Evolutionary conservation across 306 rosid genomes (phyloP), one percentile per base, ranked within the genome.

Genomic region (Rubus idaeus): DNA sequence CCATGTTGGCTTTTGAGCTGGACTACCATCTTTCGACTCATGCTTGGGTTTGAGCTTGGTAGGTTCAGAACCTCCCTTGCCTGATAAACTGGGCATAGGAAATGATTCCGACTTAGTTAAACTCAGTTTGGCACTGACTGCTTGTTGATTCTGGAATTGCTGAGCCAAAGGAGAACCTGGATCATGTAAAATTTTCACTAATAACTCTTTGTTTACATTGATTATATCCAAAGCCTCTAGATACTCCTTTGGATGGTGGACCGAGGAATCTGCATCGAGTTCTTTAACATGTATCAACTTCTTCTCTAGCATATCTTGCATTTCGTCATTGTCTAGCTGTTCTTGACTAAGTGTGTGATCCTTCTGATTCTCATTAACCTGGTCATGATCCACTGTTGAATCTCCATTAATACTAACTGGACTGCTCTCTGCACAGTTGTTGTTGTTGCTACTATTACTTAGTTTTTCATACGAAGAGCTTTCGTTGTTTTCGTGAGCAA

Each of bases 181-280:
- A 46, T 85, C 88, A 26, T 80, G 86, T 30, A 82, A 16, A 78
- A 87, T 49, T 71, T 79, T 79, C 16, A 80, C 62, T 41, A 88
- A 40, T 40, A 90, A 84, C 45, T 85, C 83, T 73, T 81, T 86
- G 74, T 88, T 85, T 72, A 57, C 72, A 56, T 71, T 87, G 62
- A 60, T 91, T 57, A 83, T 75, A 52, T 88, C 90, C 39, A 88
- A 46, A 61, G 95, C 91, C 81, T 91, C 90, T 77, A 85, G 83
- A 66, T 86, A 85, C 68, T 91, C 95, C 83, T 85, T 89, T 75
- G 81, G 83, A 71, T 80, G 82, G 61, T 65, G 83, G 11, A 84
- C 76, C 5, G 89, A 89, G 70, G 86, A 85, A 83, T 88, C 96
- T 41, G 76, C 74, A 39, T 83, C 71, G 0, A 85, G 80, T 71